Conservation (phyloP, 2,329 filamentous ascomycete species). For the Cladophialophora yegresii region DNA sequence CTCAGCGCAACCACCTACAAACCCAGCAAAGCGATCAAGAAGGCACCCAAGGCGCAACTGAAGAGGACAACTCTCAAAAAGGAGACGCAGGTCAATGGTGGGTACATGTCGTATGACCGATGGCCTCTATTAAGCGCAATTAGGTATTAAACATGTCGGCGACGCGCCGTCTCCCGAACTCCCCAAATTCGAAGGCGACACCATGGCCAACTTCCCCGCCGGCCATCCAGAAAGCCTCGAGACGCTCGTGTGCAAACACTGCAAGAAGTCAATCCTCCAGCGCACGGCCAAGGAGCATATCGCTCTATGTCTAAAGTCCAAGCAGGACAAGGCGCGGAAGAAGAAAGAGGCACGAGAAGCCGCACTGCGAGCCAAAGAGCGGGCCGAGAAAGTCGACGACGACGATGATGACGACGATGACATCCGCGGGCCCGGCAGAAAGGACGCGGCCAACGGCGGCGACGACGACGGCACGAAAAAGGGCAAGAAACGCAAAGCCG, state of each 20-base stretch:
- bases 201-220: slow-evolving; percentile 76
- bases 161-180: slow-evolving; percentile 46
- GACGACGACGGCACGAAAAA: slow-evolving; percentile 35
- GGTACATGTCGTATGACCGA: neutral
- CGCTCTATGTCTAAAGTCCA: slow-evolving; percentile 77
- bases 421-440: slow-evolving; percentile 52
- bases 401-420: slow-evolving; percentile 49
- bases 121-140: neutral
- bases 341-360: slow-evolving; percentile 76
- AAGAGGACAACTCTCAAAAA: slow-evolving; percentile 44
- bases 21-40: slow-evolving; percentile 49
- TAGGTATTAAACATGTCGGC: slow-evolving; percentile 36
- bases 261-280: slow-evolving; percentile 82
- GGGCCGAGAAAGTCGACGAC: slow-evolving; percentile 50
- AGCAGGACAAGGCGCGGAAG: slow-evolving; percentile 76
- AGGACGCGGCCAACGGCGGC: slow-evolving; percentile 22
- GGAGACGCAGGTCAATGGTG: slow-evolving; percentile 43
- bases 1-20: slow-evolving; percentile 51
- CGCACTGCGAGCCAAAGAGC: slow-evolving; percentile 61
- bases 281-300: slow-evolving; percentile 77
- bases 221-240: slow-evolving; percentile 57
- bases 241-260: slow-evolving; percentile 86
- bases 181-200: slow-evolving; percentile 69
- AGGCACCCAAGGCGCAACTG: slow-evolving; percentile 49
- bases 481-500: slow-evolving; percentile 39